Base-by-base conservation (phyloP, 2,329 filamentous ascomycete genomes). In the Sordariomycetes sp. region DNA sequence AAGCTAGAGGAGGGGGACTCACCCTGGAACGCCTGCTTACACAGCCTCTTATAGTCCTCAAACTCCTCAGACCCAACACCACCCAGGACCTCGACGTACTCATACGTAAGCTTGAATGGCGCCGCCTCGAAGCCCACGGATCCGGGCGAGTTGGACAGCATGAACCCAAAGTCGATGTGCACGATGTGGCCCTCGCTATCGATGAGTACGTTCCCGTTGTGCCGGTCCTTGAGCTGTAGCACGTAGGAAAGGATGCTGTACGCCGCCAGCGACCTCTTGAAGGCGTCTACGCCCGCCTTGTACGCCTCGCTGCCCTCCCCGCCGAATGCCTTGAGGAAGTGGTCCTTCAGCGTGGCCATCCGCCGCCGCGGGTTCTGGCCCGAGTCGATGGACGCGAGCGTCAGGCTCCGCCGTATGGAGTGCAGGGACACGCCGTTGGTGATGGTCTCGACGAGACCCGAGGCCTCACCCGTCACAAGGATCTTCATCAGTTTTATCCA, bases 401-500 rank as follows among this genome's bases (percentile, higher is more conserved):
- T 94, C 59, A 94, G 74, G 67, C 86, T 90, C 62, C 89, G 85
- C 72, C 94, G 93, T 61, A 94, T 78, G 2, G 88, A 92, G 71
- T 94, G 89, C 53, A 94, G 76, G n/a, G 88, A 93, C 14, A 94
- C 89, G 52, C 90, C 89, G 64, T 92, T 93, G 46, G 89, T 92
- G 65, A 94, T 94, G 5, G 89, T 94, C 74, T 94, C 89, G 64
- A 94, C 89, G 53, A 94, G 79, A 3, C 89, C 89, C 1, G 88
- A 92, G 10, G 87, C 89, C 73, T 93, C 89, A 61, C 89, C 89
- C 5, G 89, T 93, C 48, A 94, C 89, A 57, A 94, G 75, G 57
- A 94, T 94, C 58, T 89, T 84, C 89, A 94, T 94, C 60, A 87
- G 79, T 72, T 92, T 92, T 22, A 92, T 88, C 89, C 90, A 94